These are phyloP conservation scores for Lactarius hengduanensis DNA, from an alignment of 768 basidiomycete genomes.

Conservation along the genomic window DNA sequence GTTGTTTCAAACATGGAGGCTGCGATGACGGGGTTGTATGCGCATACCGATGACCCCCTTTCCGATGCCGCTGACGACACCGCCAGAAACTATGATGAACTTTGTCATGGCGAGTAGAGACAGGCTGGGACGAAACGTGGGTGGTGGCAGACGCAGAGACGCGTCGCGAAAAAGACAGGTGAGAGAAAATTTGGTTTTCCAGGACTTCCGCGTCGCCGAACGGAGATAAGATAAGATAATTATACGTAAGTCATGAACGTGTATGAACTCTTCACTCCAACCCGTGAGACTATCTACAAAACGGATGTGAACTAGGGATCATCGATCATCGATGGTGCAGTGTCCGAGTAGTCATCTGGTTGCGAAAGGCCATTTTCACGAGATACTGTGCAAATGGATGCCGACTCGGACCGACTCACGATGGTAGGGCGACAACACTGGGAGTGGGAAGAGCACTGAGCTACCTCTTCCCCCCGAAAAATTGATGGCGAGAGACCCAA, in stretches of 20 bases:
- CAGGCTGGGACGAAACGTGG: background rate
- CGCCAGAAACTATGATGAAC: conserved; percentile 94
- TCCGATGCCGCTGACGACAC: conserved; percentile 97
- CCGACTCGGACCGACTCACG: too few relatives aligned
- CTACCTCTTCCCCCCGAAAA: background rate
- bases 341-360: too few relatives aligned
- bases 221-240: conserved; percentile 18
- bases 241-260: background rate
- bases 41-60: conserved; percentile 96
- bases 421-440: too few relatives aligned
- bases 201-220: background rate
- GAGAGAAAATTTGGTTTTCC: conserved; percentile 5
- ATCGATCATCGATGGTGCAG: too few relatives aligned
- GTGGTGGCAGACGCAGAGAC: conserved; percentile 8
- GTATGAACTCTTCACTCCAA: background rate
- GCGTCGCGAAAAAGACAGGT: conserved; percentile 2
- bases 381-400: too few relatives aligned
- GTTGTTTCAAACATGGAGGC: conserved; percentile 30
- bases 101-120: conserved; percentile 65
- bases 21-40: conserved; percentile 29
- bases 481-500: conserved; percentile 5
- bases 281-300: too few relatives aligned
- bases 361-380: too few relatives aligned
- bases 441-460: too few relatives aligned
- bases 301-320: too few relatives aligned